Percentiles rank a stretch among this genome's conserved stretches.
These are phyloP conservation scores for Viola pubescens DNA, from an alignment of 441 rosid species.

Conservation along the genomic window DNA sequence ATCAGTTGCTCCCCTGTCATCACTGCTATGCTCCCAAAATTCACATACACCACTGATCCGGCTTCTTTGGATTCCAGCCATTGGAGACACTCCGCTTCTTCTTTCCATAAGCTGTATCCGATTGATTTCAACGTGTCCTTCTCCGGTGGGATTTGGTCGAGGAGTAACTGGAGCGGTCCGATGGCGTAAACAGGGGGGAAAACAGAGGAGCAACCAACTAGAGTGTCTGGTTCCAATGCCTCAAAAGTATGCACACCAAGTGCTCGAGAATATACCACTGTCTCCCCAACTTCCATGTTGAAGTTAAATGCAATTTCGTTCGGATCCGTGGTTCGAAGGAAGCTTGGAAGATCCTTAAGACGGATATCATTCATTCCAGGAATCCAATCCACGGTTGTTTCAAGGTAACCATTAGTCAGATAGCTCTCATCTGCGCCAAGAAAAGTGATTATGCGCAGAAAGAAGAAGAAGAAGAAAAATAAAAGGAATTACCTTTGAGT, in stretches of 20 bases:
- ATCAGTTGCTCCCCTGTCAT: background rate
- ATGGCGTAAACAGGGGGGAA: background rate
- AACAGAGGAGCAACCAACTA: background rate
- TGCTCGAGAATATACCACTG: background rate
- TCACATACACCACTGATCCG: background rate
- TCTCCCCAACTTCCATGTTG: background rate
- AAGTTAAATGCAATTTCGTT: background rate
- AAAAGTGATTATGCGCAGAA: too few relatives aligned
- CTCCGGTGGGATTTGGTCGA: background rate
- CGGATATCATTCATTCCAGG: background rate
- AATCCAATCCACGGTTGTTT: background rate
- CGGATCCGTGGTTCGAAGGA: background rate
- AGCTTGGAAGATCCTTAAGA: background rate
- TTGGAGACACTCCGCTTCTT: background rate
- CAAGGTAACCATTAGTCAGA: background rate
- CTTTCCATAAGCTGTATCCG: background rate
- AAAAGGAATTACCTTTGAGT: background rate
- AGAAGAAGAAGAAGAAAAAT: too few relatives aligned
- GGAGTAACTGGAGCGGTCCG: background rate
- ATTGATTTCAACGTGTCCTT: background rate
- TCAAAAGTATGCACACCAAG: background rate
- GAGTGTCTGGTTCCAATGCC: background rate
- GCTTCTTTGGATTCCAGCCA: constrained; percentile 1
- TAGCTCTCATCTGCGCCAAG: background rate
- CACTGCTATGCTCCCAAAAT: background rate